Evolutionary conservation across 345 rosid genomes (phyloP), one percentile per base, ranked within the genome.

Genomic region (Jatropha curcas): DNA sequence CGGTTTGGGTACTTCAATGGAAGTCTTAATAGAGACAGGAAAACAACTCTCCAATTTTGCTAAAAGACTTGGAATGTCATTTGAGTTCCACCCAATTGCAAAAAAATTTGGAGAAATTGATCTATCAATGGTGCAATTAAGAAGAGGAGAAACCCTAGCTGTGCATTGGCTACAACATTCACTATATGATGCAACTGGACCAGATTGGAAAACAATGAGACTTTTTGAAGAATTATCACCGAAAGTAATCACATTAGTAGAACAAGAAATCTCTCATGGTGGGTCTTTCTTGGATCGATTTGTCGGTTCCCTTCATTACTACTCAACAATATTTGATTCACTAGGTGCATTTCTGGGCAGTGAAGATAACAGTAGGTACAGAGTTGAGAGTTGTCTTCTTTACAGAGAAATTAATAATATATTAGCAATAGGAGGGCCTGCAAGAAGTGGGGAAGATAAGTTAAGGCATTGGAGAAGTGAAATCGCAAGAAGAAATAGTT

Each of bases 131-230:
- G 12, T 89, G 19, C 85, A 77, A 7, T 22, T 83, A 39, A 57
- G 79, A 30, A 70, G 67, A 17, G 90, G 84, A 1, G 92, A 89
- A 66, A 75, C 89, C 2, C 56, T 89, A 11, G 90, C 90, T 0
- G 86, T 89, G 57, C 94, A 89, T 52, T 89, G 91, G 94, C 80
- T 88, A 35, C 90, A 87, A 60, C 94, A 87, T 59, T 83, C 89
- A 3, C 66, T 89, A 0, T 89, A 89, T 35, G 91, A 89, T 48
- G 85, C 88, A 57, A 82, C 84, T 0, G 91, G 91, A 2, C 84
- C 88, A 1, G 92, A 89, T 41, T 83, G 89, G 87, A 86, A 87
- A 59, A 77, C 86, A 14, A 33, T 87, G 80, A 82, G 86, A 52
- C 78, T 86, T 0, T 82, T 89, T 0, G 84, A 86, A 41, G 83